Percentiles rank a stretch among this genome's conserved stretches.
Evolutionary conservation across 2,329 filamentous ascomycete genomes (phyloP).

Genomic region (Fusarium sp.): DNA sequence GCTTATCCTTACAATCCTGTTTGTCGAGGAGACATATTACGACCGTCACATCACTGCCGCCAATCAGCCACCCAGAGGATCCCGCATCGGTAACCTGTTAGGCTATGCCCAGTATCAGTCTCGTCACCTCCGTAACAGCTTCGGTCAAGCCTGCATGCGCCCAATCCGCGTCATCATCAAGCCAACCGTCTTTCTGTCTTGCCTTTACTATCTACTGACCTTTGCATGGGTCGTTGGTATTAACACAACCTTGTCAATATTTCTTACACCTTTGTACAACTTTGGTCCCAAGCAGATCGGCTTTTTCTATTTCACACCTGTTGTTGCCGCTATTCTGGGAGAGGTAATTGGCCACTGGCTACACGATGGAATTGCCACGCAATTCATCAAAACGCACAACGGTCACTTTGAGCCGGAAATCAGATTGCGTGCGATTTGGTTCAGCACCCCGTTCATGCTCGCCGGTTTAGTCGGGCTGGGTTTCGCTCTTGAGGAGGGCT

Average conservation of each 20-base stretch:
- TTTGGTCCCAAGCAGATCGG: background rate
- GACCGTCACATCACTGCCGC: background rate
- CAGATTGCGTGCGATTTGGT: background rate
- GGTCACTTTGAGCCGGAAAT: background rate
- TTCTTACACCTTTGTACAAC: background rate
- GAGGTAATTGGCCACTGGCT: background rate
- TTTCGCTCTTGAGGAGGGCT: background rate
- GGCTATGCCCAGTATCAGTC: background rate
- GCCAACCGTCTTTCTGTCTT: background rate
- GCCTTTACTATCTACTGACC: background rate
- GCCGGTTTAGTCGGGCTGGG: background rate
- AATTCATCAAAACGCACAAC: background rate
- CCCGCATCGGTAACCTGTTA: fast-evolving
- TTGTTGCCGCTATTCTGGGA: background rate
- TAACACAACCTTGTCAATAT: background rate
- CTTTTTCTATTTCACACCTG: background rate
- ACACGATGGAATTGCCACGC: background rate
- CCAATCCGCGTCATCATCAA: background rate
- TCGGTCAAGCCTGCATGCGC: background rate
- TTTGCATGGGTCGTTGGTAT: background rate
- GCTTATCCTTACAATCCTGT: background rate
- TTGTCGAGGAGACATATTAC: background rate
- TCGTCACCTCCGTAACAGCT: background rate
- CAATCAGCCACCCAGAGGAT: background rate
- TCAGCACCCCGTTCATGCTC: background rate